Evolutionary conservation across 225 moss, liverwort and hornwort species (phyloP).

Genomic region (Bryoerythrophyllum caledonicum): DNA sequence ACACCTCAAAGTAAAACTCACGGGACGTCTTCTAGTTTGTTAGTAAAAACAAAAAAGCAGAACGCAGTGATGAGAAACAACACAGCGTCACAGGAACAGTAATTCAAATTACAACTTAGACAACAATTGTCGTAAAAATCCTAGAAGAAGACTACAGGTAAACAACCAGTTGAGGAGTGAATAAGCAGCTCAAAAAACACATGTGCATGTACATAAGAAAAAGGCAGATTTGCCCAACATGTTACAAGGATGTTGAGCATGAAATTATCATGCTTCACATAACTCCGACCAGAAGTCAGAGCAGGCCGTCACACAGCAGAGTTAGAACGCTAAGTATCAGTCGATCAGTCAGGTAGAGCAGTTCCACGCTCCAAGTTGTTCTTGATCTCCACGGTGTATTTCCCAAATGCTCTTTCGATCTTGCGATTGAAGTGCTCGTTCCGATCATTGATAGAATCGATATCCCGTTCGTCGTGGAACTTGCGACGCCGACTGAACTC

Average conservation of each 20-base stretch:
- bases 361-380: constrained; percentile 99
- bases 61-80: not conserved
- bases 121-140: not conserved
- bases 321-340: constrained; percentile 2
- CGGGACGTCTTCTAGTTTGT: not conserved
- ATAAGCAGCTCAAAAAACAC: constrained; percentile 2
- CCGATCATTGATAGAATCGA: constrained; percentile 97
- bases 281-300: constrained; percentile 27
- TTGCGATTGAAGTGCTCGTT: constrained; percentile 99
- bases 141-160: not conserved
- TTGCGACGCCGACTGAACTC: constrained; percentile 98
- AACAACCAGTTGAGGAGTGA: not conserved
- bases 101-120: not conserved
- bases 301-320: constrained; percentile 19
- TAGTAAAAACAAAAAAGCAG: not conserved
- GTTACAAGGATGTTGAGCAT: constrained; percentile 42
- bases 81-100: constrained; percentile 3
- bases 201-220: constrained; percentile 8
- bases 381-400: constrained; percentile 98
- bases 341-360: constrained; percentile 86
- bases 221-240: constrained; percentile 29
- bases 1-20: not conserved
- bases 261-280: constrained; percentile 31
- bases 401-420: constrained; percentile 98
- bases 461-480: constrained; percentile 98